Evolutionary conservation across 164 flowering plant species (phyloP).

Genomic region (Magnolia changhungtana): DNA sequence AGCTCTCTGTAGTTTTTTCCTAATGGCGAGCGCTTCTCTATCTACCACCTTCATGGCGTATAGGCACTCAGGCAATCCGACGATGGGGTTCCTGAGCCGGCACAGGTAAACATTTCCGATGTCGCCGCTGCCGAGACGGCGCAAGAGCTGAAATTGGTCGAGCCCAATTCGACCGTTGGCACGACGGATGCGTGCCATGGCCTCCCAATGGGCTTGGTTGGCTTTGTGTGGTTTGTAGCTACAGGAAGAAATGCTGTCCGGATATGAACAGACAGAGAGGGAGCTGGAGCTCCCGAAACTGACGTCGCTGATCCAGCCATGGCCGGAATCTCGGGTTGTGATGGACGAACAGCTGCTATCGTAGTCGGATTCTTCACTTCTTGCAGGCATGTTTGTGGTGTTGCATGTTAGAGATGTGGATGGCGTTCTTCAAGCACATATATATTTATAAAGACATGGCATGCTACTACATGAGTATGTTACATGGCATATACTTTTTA

Average conservation of each 20-base stretch:
- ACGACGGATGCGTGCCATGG: slow-evolving; percentile 47
- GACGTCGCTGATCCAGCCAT: slow-evolving; percentile 63
- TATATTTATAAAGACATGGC: not conserved
- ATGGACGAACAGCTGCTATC: slow-evolving; percentile 64
- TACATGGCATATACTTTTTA: too few species aligned
- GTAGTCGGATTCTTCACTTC: slow-evolving; percentile 36
- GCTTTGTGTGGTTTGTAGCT: slow-evolving; percentile 72
- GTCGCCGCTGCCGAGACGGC: slow-evolving; percentile 74
- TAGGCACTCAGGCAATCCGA: slow-evolving; percentile 37
- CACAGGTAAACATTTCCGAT: slow-evolving; percentile 79
- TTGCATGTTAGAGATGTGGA: slow-evolving; percentile 9
- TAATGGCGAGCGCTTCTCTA: slow-evolving; percentile 59
- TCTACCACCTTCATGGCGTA: slow-evolving; percentile 96
- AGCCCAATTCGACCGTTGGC: slow-evolving; percentile 46
- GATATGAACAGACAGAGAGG: slow-evolving; percentile 36
- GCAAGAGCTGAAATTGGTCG: slow-evolving; percentile 63
- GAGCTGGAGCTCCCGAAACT: slow-evolving; percentile 66
- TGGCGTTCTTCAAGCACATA: not conserved
- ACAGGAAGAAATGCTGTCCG: slow-evolving; percentile 9
- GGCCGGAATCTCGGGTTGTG: slow-evolving; percentile 54
- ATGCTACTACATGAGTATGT: not conserved
- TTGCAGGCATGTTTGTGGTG: slow-evolving; percentile 18
- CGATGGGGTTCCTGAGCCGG: slow-evolving; percentile 45
- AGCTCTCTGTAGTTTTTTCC: slow-evolving; percentile 72
- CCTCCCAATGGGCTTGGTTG: slow-evolving; percentile 76